Evolutionary conservation across 306 rosid genomes (phyloP), one percentile per base, ranked within the genome.

Genomic region (Boehmeria nivea): DNA sequence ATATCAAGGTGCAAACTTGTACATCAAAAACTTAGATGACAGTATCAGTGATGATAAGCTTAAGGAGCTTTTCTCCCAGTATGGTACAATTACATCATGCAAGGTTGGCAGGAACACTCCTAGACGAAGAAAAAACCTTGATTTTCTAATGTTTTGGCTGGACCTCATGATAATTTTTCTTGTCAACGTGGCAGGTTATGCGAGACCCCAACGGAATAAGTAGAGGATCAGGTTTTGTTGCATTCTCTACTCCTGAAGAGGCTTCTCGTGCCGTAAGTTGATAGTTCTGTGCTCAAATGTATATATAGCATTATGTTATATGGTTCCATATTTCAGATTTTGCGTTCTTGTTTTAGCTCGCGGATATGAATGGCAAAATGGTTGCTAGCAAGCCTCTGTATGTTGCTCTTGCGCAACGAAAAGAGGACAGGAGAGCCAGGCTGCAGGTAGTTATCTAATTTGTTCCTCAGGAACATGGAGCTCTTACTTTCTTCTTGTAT

Each of bases 351-450:
- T 57, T 43, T 33, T 67, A 91, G 98, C 94, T 87, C 14, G 27
- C 44, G 74, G 98, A 87, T 72, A 87, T 91, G 98, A 91, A 84
- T 60, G 95, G 96, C 1, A 91, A 87, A 72, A 91, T 91, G 87
- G 68, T 91, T 40, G 83, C 71, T 44, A 82, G 78, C 79, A 91
- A 91, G 59, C 98, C 98, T 51, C 85, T 91, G 12, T 91, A 87
- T 75, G 98, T 91, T 72, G 95, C 98, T 60, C 91, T 78, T 43
- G 98, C 98, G 6, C 98, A 91, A 59, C 61, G 96, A 31, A 91
- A 91, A 73, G 98, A 91, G 78, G 98, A 91, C 61, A 84, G 98
- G 73, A 91, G 95, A 81, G 95, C 94, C 52, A 84, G 98, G 66
- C 71, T 91, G 76, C 98, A 87, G 94, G 98, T 87, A 72, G 45